A percentile compares a stretch with the other conserved stretches of the same genome.
These are phyloP conservation scores for Arabidopsis hybrid DNA, from an alignment of 441 rosid genomes.

Conservation along the genomic window DNA sequence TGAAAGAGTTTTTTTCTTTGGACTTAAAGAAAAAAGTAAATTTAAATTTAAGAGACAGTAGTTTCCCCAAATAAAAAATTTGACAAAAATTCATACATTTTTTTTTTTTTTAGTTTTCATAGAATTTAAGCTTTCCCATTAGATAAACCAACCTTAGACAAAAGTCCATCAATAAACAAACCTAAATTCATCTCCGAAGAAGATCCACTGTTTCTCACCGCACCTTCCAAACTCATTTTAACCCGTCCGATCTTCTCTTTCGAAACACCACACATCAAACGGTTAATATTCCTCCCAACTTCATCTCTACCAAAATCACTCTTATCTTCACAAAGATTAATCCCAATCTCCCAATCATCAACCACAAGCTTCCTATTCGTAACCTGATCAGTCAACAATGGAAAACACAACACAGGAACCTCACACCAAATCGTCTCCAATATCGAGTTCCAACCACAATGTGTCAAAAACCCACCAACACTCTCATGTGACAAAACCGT, in stretches of 20 bases:
- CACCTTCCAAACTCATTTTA: constrained; percentile 50
- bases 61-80: too few species aligned
- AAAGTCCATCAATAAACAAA: constrained; percentile 50
- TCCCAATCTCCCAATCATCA: constrained; percentile 71
- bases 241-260: constrained; percentile 49
- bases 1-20: too few species aligned
- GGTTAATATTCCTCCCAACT: constrained; percentile 49
- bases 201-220: constrained; percentile 54
- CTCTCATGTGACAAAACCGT: constrained; percentile 58
- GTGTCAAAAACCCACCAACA: constrained; percentile 68
- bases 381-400: constrained; percentile 65
- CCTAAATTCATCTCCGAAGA: constrained; percentile 55
- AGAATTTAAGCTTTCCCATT: constrained; percentile 35
- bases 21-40: too few species aligned
- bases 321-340: constrained; percentile 54
- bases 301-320: constrained; percentile 50
- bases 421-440: constrained; percentile 64
- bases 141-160: constrained; percentile 34
- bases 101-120: too few species aligned
- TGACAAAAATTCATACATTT: background rate
- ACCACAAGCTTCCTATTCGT: constrained; percentile 75
- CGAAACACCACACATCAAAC: constrained; percentile 54
- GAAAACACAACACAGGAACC: constrained; percentile 63
- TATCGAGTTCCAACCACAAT: constrained; percentile 79
- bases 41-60: too few species aligned